Evolutionary conservation across 73 alveolate species (phyloP).

Genomic region (Tetrahymena borealis): DNA sequence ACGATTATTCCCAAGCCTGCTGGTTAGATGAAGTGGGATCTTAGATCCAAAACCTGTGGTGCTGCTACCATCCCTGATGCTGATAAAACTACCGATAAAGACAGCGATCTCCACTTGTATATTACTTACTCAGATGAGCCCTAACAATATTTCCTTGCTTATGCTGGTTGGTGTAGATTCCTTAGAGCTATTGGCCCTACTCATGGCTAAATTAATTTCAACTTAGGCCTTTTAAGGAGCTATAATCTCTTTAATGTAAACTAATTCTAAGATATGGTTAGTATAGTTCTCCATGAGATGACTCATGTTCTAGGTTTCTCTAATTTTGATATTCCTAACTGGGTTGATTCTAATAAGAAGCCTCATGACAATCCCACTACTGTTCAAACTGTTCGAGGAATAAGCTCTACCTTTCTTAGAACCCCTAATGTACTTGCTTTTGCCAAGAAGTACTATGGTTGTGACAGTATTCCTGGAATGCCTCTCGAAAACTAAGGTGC

Average conservation of each 20-base stretch:
- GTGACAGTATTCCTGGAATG: not conserved
- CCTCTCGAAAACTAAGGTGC: not conserved
- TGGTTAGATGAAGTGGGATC: not conserved
- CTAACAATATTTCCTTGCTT: not conserved
- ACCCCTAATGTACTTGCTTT: not conserved
- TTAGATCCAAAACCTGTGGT: not conserved
- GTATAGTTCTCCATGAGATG: not conserved
- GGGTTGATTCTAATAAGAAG: not conserved
- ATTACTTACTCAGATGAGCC: not conserved
- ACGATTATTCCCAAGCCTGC: not conserved
- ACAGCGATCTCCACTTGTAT: not conserved
- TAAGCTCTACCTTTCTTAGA: not conserved
- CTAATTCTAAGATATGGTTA: not conserved
- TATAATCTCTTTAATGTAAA: not conserved
- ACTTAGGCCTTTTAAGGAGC: not conserved
- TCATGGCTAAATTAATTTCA: not conserved
- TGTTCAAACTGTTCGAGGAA: not conserved
- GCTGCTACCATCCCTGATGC: not conserved
- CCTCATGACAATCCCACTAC: not conserved
- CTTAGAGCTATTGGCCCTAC: not conserved
- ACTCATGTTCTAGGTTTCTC: not conserved
- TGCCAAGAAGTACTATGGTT: not conserved
- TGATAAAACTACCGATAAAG: not conserved
- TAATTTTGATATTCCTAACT: not conserved
- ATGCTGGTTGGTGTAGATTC: not conserved